Conservation (phyloP, 2,329 filamentous ascomycete genomes). For the Fusarium sp. region DNA sequence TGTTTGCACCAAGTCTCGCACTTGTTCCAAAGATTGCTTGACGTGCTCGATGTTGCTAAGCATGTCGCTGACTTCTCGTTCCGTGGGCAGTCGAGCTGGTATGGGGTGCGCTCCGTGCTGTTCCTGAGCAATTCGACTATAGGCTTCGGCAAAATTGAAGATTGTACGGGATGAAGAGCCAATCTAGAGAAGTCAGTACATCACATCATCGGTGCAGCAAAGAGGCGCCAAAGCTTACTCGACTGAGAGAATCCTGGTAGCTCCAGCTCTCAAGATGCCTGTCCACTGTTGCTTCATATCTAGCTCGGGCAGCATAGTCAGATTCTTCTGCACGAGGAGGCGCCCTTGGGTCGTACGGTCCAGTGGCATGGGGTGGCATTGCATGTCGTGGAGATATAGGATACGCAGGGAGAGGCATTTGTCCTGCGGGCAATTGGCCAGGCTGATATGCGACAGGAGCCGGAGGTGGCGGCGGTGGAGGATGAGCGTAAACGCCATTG, state of each 20-base stretch:
- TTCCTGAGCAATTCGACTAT: slow-evolving; percentile 66
- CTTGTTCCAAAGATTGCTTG: slow-evolving; percentile 66
- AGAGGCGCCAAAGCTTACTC: slow-evolving; percentile 57
- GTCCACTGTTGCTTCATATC: slow-evolving; percentile 62
- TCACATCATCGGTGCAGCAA: background rate
- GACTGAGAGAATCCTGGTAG: slow-evolving; percentile 65
- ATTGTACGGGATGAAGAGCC: slow-evolving; percentile 65
- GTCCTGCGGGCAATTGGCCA: slow-evolving; percentile 61
- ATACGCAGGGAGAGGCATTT: slow-evolving; percentile 63
- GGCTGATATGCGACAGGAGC: slow-evolving; percentile 59
- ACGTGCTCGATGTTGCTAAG: slow-evolving; percentile 66
- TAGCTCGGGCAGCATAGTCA: slow-evolving; percentile 58
- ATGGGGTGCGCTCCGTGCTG: slow-evolving; percentile 68
- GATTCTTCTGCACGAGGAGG: slow-evolving; percentile 61
- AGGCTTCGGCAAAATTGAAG: slow-evolving; percentile 70
- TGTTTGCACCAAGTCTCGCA: slow-evolving; percentile 66
- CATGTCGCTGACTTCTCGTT: slow-evolving; percentile 68
- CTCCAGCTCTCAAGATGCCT: slow-evolving; percentile 67
- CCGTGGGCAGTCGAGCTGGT: slow-evolving; percentile 66
- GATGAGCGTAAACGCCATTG: slow-evolving; percentile 56
- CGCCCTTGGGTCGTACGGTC: slow-evolving; percentile 61
- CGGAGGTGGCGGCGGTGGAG: slow-evolving; percentile 49
- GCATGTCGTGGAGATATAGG: slow-evolving; percentile 66
- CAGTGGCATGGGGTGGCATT: slow-evolving; percentile 56
- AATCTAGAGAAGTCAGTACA: slow-evolving; percentile 58